phyloP scores from a whole-genome alignment of 768 basidiomycete genomes.

The Mycena indigotica region DNA sequence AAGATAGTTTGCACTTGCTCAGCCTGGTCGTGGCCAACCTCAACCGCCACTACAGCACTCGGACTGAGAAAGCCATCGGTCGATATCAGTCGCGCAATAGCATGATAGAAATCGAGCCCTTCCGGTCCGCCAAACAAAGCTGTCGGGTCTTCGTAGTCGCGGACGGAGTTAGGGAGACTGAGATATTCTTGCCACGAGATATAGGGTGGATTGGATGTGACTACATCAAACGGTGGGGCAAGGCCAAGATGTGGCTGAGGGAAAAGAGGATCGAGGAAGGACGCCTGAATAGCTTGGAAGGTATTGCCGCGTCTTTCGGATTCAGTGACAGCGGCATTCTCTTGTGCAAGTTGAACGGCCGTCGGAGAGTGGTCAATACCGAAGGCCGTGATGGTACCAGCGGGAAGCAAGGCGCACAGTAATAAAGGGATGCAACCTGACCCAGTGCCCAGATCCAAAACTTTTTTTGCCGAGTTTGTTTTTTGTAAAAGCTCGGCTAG shows the following conservation, averaged over 20 bases:
- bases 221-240: slow-evolving; percentile 64
- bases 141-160: slow-evolving; percentile 56
- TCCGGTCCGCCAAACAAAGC: not conserved
- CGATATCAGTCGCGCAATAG: slow-evolving; percentile 65
- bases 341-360: slow-evolving; percentile 55
- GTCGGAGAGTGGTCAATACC: slow-evolving; percentile 70
- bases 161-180: slow-evolving; percentile 67
- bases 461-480: slow-evolving; percentile 28
- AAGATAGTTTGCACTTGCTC: slow-evolving; percentile 62
- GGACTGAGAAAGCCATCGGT: slow-evolving; percentile 51
- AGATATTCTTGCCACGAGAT: slow-evolving; percentile 70
- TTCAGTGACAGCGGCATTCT: slow-evolving; percentile 49
- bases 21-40: slow-evolving; percentile 79
- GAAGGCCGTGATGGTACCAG: slow-evolving; percentile 53
- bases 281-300: slow-evolving; percentile 41
- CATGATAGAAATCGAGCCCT: slow-evolving; percentile 55
- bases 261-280: slow-evolving; percentile 52
- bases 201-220: slow-evolving; percentile 89
- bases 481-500: slow-evolving; percentile 54
- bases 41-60: slow-evolving; percentile 67
- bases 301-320: slow-evolving; percentile 37
- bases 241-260: slow-evolving; percentile 32
- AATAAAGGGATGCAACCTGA: slow-evolving; percentile 89
- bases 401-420: slow-evolving; percentile 67
- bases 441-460: slow-evolving; percentile 93